Percentiles rank a stretch among this genome's conserved stretches.
Conservation (phyloP, 139 green algal genomes). For the Micractinium conductrix region DNA sequence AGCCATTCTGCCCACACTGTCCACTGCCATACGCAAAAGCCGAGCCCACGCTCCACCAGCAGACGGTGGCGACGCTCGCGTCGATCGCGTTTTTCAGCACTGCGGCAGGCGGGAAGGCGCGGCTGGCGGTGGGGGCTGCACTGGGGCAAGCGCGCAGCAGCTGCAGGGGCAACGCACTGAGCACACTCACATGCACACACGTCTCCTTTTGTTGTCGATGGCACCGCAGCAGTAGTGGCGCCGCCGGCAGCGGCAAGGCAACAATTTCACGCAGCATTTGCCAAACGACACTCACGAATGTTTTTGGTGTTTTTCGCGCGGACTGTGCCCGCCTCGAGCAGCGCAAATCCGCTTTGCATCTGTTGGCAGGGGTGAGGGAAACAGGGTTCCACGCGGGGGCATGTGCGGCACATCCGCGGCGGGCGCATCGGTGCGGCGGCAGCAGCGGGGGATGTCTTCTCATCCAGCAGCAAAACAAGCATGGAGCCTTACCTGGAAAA, state of each 20-base stretch:
- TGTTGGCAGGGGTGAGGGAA: not conserved
- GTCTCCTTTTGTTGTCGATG: too few relatives aligned
- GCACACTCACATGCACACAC: too few relatives aligned
- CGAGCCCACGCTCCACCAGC: conserved; percentile 70
- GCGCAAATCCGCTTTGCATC: conserved; percentile 51
- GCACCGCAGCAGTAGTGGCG: too few relatives aligned
- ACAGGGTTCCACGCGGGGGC: not conserved
- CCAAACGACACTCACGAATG: conserved; percentile 15
- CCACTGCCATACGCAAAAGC: conserved; percentile 73
- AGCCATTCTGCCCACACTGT: conserved; percentile 37
- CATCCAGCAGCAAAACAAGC: not conserved
- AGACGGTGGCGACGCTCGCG: conserved; percentile 13
- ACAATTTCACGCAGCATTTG: too few relatives aligned
- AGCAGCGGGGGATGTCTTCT: too few relatives aligned
- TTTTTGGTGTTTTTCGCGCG: conserved; percentile 49
- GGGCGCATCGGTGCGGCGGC: not conserved
- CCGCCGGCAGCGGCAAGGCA: too few relatives aligned
- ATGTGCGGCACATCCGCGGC: not conserved
- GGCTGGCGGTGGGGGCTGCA: not conserved
- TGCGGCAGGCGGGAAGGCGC: not conserved
- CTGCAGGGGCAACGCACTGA: too few relatives aligned
- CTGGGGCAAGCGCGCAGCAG: too few relatives aligned
- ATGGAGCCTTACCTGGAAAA: conserved; percentile 37
- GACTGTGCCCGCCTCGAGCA: conserved; percentile 50
- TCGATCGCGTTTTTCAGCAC: conserved; percentile 34